Evolutionary conservation across 768 basidiomycete genomes (phyloP).

Genomic region (Pisolithus tinctorius): DNA sequence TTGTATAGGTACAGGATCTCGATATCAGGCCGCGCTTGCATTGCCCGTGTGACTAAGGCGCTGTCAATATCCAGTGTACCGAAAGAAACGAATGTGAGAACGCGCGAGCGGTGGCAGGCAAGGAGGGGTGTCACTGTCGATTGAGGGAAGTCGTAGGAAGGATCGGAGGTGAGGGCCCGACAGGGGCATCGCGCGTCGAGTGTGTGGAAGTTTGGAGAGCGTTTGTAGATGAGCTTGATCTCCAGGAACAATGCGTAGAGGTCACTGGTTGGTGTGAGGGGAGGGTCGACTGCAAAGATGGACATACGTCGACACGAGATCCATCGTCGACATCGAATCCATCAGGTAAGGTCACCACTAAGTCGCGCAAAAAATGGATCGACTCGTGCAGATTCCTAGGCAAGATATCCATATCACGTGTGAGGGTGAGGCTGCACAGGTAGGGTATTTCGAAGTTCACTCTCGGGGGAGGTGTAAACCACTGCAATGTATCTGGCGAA

Average conservation of each 20-base stretch:
- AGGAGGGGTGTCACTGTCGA: slow-evolving; percentile 20
- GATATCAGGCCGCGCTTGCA: slow-evolving; percentile 19
- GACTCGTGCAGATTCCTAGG: slow-evolving; percentile 16
- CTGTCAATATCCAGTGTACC: slow-evolving; percentile 24
- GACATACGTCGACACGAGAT: slow-evolving; percentile 1
- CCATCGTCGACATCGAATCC: slow-evolving; percentile 5
- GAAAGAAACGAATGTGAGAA: slow-evolving; percentile 17
- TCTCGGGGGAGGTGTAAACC: background rate
- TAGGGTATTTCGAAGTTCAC: slow-evolving; percentile 14
- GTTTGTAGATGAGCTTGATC: slow-evolving; percentile 3
- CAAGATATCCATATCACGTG: slow-evolving; percentile 18
- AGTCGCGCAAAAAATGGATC: slow-evolving; percentile 17
- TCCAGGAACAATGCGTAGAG: slow-evolving; percentile 20
- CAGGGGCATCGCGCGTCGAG: slow-evolving; percentile 8
- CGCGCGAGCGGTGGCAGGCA: slow-evolving; percentile 12
- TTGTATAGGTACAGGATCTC: slow-evolving; percentile 22
- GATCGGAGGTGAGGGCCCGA: background rate
- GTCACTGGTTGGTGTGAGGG: slow-evolving; percentile 11
- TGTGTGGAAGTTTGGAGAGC: slow-evolving; percentile 1
- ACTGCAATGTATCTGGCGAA: background rate
- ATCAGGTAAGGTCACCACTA: slow-evolving; percentile 13
- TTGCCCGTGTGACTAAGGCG: slow-evolving; percentile 17
- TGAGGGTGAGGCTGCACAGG: slow-evolving; percentile 20
- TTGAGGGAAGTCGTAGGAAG: slow-evolving; percentile 20
- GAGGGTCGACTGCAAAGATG: slow-evolving; percentile 8